Base-by-base conservation (phyloP, 1,284 basidiomycete genomes). In the Vanrija pseudolonga region DNA sequence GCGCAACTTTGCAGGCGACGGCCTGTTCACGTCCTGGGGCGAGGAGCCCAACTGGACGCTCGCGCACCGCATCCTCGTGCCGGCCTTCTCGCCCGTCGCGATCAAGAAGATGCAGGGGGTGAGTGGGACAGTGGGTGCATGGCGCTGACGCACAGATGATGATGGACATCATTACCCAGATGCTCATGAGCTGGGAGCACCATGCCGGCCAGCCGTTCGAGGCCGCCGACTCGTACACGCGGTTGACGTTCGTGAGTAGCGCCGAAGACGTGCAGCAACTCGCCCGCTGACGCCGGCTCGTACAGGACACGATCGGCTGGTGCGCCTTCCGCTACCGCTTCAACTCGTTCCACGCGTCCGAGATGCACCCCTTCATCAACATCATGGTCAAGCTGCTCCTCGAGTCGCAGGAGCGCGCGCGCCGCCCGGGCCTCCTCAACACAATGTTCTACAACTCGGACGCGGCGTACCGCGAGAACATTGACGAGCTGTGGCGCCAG, bases 51-150 rank as follows among this genome's bases (percentile, higher is more conserved):
- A 80, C 65, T 83, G 81, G 81, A 53, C 55, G 20, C 55, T 65
- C 4, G 62, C 63, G 78, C 81, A 83, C 67, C 80, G 81, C 32
- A 72, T 83, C 39, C 76, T 83, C 18, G 79, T 81, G 72, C 81
- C 81, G 12, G 79, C 80, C 3, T 83, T 83, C 65, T 79, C 80
- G 23, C 78, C 79, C 0, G 62, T 76, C 11, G 73, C 76, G 3
- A 78, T 82, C 55, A 76, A 74, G 41, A 74, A 73, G 55, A 83
- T 82, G 81, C 80, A 81, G 64, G 74, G 76, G 26, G 26, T 26
- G 26, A 26, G 26, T 26, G 7, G 26, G 26, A 44, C 77, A 57
- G 15, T 18, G 11, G 17, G 9, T 18, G 37, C 17, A 6, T 15
- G 15, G n/a, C 6, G 37, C 26, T 26, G 11, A 26, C 26, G 6